Base-by-base conservation (phyloP, 2,329 filamentous ascomycete genomes). In the Pseudogymnoascus sp. region DNA sequence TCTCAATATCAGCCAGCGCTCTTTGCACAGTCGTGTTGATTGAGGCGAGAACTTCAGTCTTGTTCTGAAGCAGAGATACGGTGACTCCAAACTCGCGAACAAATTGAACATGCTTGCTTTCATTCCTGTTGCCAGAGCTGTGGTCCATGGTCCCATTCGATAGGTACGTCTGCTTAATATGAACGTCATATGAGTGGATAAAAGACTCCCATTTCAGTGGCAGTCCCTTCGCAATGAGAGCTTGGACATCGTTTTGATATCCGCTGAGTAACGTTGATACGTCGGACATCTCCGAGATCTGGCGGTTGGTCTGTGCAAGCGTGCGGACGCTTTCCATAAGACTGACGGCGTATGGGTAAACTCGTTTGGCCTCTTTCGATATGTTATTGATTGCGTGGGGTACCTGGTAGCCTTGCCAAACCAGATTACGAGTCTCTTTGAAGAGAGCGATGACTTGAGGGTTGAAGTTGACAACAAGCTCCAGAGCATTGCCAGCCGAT, bases 251-350 rank as follows among this genome's bases (percentile, higher is more conserved):
- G 68, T 96, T 96, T 68, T 92, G 87, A 73, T 97, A 96, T 23
- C 93, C 92, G 72, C 90, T 92, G 23, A 99, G 82, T 21, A 99
- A 80, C 60, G 96, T 87, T 0, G 92, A 86, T 64, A 97, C 92
- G 68, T 93, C 90, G 10, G 87, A 84, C 90, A 99, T 93, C 63
- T 89, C 85, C 17, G 86, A 81, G 65, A 99, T 96, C 61, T 90
- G 86, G 31, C 91, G 87, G 69, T 89, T 88, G 0, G 92, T 97
- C 76, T 97, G 93, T 1, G 91, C 85, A 67, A 96, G 88, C 0
- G 92, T 97, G 64, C 93, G 86, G n/a, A 97, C 91, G 71, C 92
- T 97, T 77, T 99, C 95, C 92, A 99, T 99, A 68, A 99, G 78
- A 72, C 93, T 97, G 68, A 99, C 93, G 23, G 96, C 95, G 72